Evolutionary conservation across 352 stramenopile genomes (phyloP), one percentile per base, ranked within the genome.

Genomic region (Plasmopara muralis): DNA sequence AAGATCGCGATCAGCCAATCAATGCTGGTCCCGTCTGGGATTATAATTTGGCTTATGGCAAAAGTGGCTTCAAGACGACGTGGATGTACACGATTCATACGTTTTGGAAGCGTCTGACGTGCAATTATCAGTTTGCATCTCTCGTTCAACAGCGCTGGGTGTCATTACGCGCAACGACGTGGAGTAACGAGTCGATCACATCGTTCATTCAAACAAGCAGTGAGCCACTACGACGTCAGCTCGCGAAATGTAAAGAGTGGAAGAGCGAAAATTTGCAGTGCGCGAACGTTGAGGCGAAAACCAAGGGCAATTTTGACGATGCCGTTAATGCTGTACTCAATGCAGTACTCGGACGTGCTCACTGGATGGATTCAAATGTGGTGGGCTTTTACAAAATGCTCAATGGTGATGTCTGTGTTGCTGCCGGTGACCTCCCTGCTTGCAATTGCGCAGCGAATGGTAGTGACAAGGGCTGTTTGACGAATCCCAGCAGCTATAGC

Each of bases 11-110:
- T 9, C 58, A 80, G 30, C 68, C 75, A 9, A 86, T 88, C 31
- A 83, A 88, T 52, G 75, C 75, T 41, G 77, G 77, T 0, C 75
- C 74, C 1, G 69, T 84, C 10, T 88, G 77, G 77, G 77, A 87
- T 46, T 79, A 85, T 40, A 87, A 87, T 51, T 51, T 87, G 37
- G 77, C 77, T 1, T 87, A 80, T 47, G 75, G 77, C 16, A 53
- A 49, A 33, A 69, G 64, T 40, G 62, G 63, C 9, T 57, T 48
- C 16, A 63, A 64, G 34, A 70, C 70, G 34, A 53, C 66, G 46
- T 88, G 77, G 75, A 60, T 86, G 41, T 88, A 78, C 55, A 66
- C 66, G 50, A 58, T 53, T 30, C 60, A 73, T 44, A 64, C 70
- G 14, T 78, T 81, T 40, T 88, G 77, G 77, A 80, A 80, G 34